Base-by-base conservation (phyloP, 768 basidiomycete genomes). In the Hortiboletus flavorubellus region DNA sequence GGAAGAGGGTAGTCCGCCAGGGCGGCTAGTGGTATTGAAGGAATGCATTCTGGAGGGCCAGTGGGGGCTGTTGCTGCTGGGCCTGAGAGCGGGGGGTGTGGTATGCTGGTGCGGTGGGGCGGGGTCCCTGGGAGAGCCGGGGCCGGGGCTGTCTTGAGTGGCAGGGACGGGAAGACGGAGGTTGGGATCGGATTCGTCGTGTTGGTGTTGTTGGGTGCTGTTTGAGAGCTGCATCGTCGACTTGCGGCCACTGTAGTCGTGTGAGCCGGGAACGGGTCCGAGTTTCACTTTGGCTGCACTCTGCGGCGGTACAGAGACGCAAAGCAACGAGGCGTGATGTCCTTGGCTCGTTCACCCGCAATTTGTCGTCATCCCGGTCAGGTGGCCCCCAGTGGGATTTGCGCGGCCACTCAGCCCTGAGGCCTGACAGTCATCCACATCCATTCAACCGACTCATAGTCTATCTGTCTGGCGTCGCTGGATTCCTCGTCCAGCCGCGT, bases 181-280 rank as follows among this genome's bases (percentile, higher is more conserved):
- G 66, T 73, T 76, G 54, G 85, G 81, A 69, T 85, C 85, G 58
- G 78, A 75, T 46, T 84, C 82, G 62, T 83, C 81, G 38, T 51
- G 18, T 7, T 67, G 60, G 50, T 60, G 43, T 46, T 75, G 72
- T 58, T 74, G 71, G 48, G 64, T 62, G 51, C 55, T 67, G 49
- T 61, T 61, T 31, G 70, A 65, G 53, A 68, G 66, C 46, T 68
- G 62, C 72, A 79, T 76, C 50, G 60, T 71, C 34, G 34, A 6
- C 8, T 21, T 46, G 46, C 5, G 45, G 8, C 15, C 29, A 29
- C 21, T 16, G 26, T 12, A 5, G 47, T 21, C 58, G 61, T 59
- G 62, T 63, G 60, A 58, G 49, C 44, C 57, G 56, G 61, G 61
- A 56, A 56, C 60, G 34, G 37, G 42, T 31, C 49, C 42, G 41